phyloP scores from a whole-genome alignment of 495 filamentous ascomycete species.

The Neohortaea acidophila region DNA sequence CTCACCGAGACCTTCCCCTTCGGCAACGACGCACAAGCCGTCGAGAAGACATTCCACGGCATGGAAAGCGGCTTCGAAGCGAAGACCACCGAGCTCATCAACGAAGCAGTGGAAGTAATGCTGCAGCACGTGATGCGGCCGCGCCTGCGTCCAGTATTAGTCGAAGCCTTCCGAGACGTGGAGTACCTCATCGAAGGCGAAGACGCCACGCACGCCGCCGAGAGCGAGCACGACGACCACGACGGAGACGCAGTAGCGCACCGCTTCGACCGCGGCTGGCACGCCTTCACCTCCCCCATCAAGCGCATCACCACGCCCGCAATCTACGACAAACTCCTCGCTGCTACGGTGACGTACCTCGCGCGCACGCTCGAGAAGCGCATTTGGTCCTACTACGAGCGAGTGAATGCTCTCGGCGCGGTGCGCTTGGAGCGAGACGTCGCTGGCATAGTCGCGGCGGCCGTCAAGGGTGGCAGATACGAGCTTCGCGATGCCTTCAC shows the following conservation, averaged over 20 bases:
- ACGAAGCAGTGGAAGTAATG: constrained; percentile 65
- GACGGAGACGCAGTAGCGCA: constrained; percentile 46
- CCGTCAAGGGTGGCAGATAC: constrained; percentile 63
- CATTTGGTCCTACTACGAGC: constrained; percentile 68
- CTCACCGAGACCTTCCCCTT: constrained; percentile 63
- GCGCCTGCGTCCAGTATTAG: constrained; percentile 67
- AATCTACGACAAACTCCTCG: constrained; percentile 55
- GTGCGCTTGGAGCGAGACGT: constrained; percentile 82
- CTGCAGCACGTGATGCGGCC: constrained; percentile 81
- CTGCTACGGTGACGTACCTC: constrained; percentile 57
- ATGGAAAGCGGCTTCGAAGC: constrained; percentile 54
- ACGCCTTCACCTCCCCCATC: constrained; percentile 65
- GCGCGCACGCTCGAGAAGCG: constrained; percentile 72
- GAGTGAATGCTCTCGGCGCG: constrained; percentile 69
- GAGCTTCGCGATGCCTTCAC: constrained; percentile 66
- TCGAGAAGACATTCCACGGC: constrained; percentile 47
- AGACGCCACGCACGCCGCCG: constrained; percentile 27
- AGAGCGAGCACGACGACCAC: constrained; percentile 23
- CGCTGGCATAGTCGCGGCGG: constrained; percentile 56
- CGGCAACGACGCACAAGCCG: constrained; percentile 51
- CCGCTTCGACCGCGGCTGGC: constrained; percentile 69
- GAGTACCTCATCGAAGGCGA: constrained; percentile 52
- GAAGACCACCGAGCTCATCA: constrained; percentile 67
- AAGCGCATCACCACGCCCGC: constrained; percentile 66
- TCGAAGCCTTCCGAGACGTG: constrained; percentile 79